A percentile compares a stretch with the other conserved stretches of the same genome.
These are phyloP conservation scores for Fagopyrum homotropicum DNA, from an alignment of 148 eudicot genomes.

Conservation along the genomic window DNA sequence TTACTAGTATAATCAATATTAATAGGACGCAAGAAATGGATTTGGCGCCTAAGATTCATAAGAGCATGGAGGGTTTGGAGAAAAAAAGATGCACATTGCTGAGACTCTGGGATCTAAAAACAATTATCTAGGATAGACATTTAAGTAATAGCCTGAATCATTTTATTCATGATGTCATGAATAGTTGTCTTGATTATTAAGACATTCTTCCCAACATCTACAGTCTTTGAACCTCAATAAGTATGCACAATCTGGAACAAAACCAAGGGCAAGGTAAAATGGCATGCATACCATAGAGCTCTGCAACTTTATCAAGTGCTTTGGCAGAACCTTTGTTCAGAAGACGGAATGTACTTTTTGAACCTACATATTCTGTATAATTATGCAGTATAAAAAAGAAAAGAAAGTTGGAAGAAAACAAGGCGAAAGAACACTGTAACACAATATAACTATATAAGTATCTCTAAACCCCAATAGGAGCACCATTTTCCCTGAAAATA, in stretches of 20 bases:
- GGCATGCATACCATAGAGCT: conserved; percentile 59
- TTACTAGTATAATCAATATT: background rate
- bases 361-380: conserved; percentile 77
- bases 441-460: background rate
- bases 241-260: conserved; percentile 1
- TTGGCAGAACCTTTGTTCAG: conserved; percentile 97
- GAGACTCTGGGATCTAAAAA: background rate
- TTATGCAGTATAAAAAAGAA: conserved; percentile 41
- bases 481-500: conserved; percentile 86
- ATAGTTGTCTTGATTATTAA: conserved; percentile 82
- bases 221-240: conserved; percentile 11
- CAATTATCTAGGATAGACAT: background rate
- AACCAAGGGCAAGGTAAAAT: conserved; percentile 15
- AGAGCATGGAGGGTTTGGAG: background rate
- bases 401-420: background rate
- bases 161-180: conserved; percentile 94
- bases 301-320: conserved; percentile 98
- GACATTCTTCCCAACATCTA: conserved; percentile 88
- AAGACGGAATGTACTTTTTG: conserved; percentile 90
- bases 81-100: too few relatives aligned
- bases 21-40: background rate
- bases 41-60: background rate
- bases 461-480: conserved; percentile 69
- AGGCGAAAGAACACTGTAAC: background rate
- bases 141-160: conserved; percentile 60